Conservation (phyloP, 148 eudicot species). For the Rhododendron griersonianum region DNA sequence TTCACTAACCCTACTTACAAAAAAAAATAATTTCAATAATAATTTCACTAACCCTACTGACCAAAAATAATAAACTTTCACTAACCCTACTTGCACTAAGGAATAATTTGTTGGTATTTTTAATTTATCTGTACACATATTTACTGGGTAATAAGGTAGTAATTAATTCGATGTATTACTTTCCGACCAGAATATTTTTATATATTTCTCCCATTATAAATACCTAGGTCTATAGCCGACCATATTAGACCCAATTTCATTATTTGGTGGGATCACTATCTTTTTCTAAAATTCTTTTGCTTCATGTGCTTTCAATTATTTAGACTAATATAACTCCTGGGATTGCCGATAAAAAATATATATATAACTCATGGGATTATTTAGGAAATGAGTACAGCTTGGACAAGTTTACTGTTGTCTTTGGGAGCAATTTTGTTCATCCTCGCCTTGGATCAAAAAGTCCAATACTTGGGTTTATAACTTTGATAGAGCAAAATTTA, state of each 20-base stretch:
- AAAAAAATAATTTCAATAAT: too few species aligned
- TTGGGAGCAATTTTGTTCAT: too few species aligned
- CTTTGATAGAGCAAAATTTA: too few species aligned
- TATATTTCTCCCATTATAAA: not conserved
- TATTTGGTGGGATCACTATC: not conserved
- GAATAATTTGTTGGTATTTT: not conserved
- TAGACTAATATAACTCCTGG: not conserved
- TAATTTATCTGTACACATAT: not conserved
- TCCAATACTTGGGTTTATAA: too few species aligned
- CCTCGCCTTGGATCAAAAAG: too few species aligned
- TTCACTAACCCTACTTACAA: too few species aligned
- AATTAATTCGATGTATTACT: not conserved
- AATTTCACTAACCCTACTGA: not conserved
- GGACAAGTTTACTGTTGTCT: not conserved
- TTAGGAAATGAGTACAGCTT: not conserved
- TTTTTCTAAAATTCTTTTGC: not conserved
- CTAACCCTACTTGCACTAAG: not conserved
- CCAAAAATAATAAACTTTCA: not conserved
- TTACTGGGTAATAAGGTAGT: not conserved
- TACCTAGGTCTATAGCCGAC: not conserved
- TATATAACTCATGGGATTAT: not conserved
- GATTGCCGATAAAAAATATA: not conserved
- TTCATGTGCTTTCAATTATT: not conserved
- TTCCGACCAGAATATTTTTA: not conserved
- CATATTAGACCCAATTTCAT: not conserved